Percentiles rank a stretch among this genome's conserved stretches.
These are phyloP conservation scores for Protomyces inundatus DNA, from an alignment of 1,139 yeast genomes.

Conservation along the genomic window DNA sequence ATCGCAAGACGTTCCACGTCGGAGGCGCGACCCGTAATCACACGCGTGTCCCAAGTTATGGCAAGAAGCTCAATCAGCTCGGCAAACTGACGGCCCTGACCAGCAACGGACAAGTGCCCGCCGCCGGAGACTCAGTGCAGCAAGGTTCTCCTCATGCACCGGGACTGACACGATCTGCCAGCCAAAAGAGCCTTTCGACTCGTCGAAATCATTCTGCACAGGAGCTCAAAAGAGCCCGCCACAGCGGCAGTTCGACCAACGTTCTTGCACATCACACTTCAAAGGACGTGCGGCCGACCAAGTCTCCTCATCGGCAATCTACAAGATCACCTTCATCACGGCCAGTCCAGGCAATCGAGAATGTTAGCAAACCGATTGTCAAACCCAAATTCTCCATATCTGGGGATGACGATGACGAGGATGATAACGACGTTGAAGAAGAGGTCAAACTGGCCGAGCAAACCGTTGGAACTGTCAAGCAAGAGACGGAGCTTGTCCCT, in stretches of 20 bases:
- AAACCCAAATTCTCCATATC: constrained; percentile 11
- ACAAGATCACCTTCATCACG: neutral
- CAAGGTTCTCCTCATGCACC: neutral
- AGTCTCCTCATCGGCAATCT: neutral
- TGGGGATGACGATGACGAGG: constrained; percentile 18
- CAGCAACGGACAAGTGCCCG: neutral
- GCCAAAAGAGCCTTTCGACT: constrained; percentile 9
- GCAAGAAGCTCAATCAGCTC: constrained; percentile 23
- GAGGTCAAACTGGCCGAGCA: constrained; percentile 4
- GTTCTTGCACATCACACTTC: too few relatives aligned
- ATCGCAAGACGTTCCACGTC: constrained; percentile 17
- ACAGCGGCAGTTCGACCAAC: neutral
- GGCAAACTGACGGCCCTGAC: constrained; percentile 21
- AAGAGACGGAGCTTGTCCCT: neutral
- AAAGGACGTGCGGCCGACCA: neutral
- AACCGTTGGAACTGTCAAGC: neutral
- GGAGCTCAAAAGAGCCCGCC: constrained; percentile 2
- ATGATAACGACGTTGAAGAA: constrained; percentile 1
- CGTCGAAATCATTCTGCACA: constrained; percentile 3
- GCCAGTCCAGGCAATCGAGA: neutral
- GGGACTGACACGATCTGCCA: constrained; percentile 4
- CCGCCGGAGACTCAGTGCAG: neutral
- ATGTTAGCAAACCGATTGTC: neutral
- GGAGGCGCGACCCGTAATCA: constrained; percentile 8
- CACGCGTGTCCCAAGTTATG: constrained; percentile 20